phyloP scores from a whole-genome alignment of 371 early-diverging fungal species.

The Haplosporangium sp. region DNA sequence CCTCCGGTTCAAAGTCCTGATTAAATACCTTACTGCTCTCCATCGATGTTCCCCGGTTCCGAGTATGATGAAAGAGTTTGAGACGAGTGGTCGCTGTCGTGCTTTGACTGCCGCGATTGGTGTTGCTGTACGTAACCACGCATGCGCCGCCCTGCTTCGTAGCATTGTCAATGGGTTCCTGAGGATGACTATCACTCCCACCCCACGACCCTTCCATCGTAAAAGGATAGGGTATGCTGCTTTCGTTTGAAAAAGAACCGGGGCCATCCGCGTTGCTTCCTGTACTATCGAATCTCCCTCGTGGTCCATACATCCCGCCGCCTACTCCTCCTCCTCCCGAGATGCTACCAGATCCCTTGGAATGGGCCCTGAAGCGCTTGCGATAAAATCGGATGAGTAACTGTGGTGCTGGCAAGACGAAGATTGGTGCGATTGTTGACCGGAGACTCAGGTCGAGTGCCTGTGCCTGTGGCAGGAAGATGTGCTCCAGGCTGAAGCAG shows the following conservation, averaged over 20 bases:
- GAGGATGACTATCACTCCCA: not conserved
- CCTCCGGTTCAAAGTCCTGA: conserved; percentile 34
- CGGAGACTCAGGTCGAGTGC: conserved; percentile 46
- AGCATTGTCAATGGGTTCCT: not conserved
- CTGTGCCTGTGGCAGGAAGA: conserved; percentile 18
- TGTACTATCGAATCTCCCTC: conserved; percentile 3
- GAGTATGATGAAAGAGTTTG: conserved; percentile 20
- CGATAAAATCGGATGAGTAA: conserved; percentile 32
- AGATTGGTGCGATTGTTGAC: conserved; percentile 27
- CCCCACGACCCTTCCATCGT: too few relatives aligned
- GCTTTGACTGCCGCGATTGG: not conserved
- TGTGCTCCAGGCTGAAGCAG: not conserved
- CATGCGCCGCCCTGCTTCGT: not conserved
- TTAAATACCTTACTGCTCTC: conserved; percentile 45
- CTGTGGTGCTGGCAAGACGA: conserved; percentile 38
- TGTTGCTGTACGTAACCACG: not conserved
- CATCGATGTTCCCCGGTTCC: conserved; percentile 33
- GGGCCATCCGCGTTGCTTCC: not conserved
- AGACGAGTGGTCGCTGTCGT: not conserved
- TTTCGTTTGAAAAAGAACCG: conserved; percentile 8
- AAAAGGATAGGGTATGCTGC: not conserved
- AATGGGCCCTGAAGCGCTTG: conserved; percentile 9
- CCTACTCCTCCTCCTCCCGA: too few relatives aligned
- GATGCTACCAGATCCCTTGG: conserved; percentile 1
- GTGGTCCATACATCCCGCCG: not conserved